Percentiles rank a stretch among this genome's conserved stretches.
Conservation (phyloP, 2,329 filamentous ascomycete genomes). For the Aspergillus ustus region DNA sequence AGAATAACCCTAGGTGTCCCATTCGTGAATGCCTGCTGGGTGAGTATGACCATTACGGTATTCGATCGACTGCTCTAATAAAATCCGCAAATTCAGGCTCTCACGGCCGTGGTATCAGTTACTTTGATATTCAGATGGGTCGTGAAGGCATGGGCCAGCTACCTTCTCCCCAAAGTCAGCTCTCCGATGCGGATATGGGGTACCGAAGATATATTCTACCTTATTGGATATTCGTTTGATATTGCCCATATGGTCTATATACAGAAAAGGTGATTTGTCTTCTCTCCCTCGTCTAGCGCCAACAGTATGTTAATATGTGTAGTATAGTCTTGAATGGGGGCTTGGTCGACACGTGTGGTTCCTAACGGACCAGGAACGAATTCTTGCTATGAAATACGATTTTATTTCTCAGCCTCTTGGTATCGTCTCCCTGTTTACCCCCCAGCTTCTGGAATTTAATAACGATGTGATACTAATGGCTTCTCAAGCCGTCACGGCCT, state of each 20-base stretch:
- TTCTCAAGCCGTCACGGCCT: slow-evolving; percentile 33
- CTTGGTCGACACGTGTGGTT: slow-evolving; percentile 41
- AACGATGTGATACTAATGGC: neutral
- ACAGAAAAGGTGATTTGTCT: slow-evolving; percentile 33
- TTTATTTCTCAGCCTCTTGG: slow-evolving; percentile 32
- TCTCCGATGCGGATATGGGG: slow-evolving; percentile 40
- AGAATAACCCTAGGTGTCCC: neutral
- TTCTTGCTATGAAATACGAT: slow-evolving; percentile 34
- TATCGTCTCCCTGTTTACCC: slow-evolving; percentile 17
- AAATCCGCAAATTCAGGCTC: slow-evolving; percentile 15
- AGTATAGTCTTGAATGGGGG: slow-evolving; percentile 37
- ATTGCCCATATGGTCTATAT: slow-evolving; percentile 38
- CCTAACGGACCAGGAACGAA: slow-evolving; percentile 29
- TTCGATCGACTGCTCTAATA: neutral
- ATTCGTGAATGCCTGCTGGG: slow-evolving; percentile 10
- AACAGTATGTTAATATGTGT: neutral
- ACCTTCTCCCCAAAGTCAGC: slow-evolving; percentile 37
- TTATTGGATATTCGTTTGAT: slow-evolving; percentile 36
- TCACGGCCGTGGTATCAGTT: slow-evolving; percentile 24
- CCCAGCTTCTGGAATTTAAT: neutral
- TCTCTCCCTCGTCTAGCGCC: too few species aligned
- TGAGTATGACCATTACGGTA: neutral
- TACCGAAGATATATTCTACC: slow-evolving; percentile 38
- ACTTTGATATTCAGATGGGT: slow-evolving; percentile 22
- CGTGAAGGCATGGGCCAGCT: slow-evolving; percentile 38